These are phyloP conservation scores for Sarocladium kiliense DNA, from an alignment of 2,329 filamentous ascomycete species.

Conservation along the genomic window DNA sequence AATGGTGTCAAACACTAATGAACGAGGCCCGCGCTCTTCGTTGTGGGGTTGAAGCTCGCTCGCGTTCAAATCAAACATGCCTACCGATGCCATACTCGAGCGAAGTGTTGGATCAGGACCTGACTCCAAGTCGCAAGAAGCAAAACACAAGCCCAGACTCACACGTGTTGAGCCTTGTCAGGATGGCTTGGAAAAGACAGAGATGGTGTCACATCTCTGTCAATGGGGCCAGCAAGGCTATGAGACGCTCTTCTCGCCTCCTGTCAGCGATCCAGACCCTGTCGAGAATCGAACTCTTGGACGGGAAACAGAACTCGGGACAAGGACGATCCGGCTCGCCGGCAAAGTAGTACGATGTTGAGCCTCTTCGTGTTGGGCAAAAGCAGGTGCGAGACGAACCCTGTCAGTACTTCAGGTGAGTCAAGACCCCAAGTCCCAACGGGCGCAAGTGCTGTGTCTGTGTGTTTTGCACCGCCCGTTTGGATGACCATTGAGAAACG, in stretches of 20 bases:
- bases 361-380: background rate
- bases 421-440: background rate
- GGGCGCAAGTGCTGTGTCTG: background rate
- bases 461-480: background rate
- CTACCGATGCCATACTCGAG: no score
- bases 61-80: no score
- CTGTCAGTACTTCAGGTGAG: conserved; percentile 7
- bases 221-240: background rate
- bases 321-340: background rate
- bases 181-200: no score
- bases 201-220: no score
- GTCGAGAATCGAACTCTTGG: background rate
- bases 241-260: background rate
- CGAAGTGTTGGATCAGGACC: no score
- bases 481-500: background rate
- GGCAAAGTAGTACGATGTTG: background rate
- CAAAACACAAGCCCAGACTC: no score
- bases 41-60: no score
- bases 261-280: background rate
- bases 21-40: background rate
- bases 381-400: background rate
- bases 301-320: background rate
- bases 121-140: no score
- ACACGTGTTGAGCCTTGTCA: no score
- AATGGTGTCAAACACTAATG: background rate